Conservation (phyloP, 805 yeast genomes). For the Ogataea pini region DNA sequence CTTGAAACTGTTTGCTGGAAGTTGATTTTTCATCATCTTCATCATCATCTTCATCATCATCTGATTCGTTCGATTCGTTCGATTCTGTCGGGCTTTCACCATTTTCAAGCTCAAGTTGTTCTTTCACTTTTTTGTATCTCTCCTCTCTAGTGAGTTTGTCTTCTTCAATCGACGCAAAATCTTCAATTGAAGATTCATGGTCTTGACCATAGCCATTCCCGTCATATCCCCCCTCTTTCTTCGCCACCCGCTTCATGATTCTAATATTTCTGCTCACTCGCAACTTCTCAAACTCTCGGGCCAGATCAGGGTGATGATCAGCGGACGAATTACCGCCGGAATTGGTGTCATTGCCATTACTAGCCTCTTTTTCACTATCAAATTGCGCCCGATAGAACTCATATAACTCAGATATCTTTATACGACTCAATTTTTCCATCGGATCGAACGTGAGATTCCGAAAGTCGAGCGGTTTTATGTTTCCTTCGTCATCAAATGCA, state of each 20-base stretch:
- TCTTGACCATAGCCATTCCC: constrained; percentile 8
- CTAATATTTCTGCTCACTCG: constrained; percentile 13
- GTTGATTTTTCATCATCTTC: constrained; percentile 19
- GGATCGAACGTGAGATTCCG: constrained; percentile 34
- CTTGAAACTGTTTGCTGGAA: constrained; percentile 2
- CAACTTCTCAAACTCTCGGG: constrained; percentile 8
- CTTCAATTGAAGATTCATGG: constrained; percentile 1
- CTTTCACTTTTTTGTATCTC: constrained; percentile 42
- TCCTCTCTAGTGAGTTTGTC: constrained; percentile 44
- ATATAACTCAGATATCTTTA: constrained; percentile 31
- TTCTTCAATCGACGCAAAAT: constrained; percentile 28
- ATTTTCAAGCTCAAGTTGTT: constrained; percentile 33
- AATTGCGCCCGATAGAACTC: constrained; percentile 22
- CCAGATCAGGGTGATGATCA: background rate
- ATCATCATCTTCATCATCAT: constrained; percentile 11
- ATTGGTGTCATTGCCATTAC: constrained; percentile 13
- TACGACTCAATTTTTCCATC: constrained; percentile 34
- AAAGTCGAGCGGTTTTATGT: constrained; percentile 35
- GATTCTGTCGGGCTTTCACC: constrained; percentile 19
- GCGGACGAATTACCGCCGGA: no score
- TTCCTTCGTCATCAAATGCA: constrained; percentile 34
- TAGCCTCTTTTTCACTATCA: constrained; percentile 7
- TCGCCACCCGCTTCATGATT: constrained; percentile 20
- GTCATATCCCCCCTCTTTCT: background rate
- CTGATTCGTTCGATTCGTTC: constrained; percentile 27